These are phyloP conservation scores for Arachis monticola DNA, from an alignment of 331 rosid species.

Conservation along the genomic window DNA sequence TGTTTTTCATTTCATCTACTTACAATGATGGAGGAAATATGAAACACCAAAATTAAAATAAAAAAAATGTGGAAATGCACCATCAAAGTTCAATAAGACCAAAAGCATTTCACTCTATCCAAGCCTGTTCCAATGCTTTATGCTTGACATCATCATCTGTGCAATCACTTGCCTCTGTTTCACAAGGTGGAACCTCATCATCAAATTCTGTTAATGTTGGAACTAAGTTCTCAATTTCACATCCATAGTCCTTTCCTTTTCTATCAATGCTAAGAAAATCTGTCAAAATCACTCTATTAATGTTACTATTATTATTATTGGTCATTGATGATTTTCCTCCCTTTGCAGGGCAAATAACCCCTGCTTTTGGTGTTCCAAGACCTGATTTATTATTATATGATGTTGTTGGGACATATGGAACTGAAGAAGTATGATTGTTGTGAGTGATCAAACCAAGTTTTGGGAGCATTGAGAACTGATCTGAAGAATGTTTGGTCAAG, in stretches of 20 bases:
- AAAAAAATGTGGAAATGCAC: neutral
- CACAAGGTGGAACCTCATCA: slow-evolving; percentile 41
- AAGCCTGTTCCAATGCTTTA: slow-evolving; percentile 41
- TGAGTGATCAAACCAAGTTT: slow-evolving; percentile 64
- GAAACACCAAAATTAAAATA: neutral
- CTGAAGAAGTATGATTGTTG: slow-evolving; percentile 48
- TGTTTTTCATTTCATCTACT: slow-evolving; percentile 11
- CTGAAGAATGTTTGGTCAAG: slow-evolving; percentile 72
- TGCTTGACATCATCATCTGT: slow-evolving; percentile 41
- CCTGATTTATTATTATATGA: slow-evolving; percentile 60
- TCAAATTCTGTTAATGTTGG: slow-evolving; percentile 39
- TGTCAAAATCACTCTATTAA: slow-evolving; percentile 57
- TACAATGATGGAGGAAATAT: neutral
- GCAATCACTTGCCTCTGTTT: slow-evolving; percentile 42
- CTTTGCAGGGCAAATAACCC: slow-evolving; percentile 33
- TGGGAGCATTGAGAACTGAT: slow-evolving; percentile 61
- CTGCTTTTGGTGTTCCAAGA: slow-evolving; percentile 53
- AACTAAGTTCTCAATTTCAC: slow-evolving; percentile 46
- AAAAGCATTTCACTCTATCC: slow-evolving; percentile 38
- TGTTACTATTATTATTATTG: slow-evolving; percentile 43
- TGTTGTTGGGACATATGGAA: slow-evolving; percentile 51
- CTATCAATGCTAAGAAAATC: slow-evolving; percentile 57
- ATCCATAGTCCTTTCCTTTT: slow-evolving; percentile 46
- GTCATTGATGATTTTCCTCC: slow-evolving; percentile 50
- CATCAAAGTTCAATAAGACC: neutral